Percentiles rank a stretch among this genome's conserved stretches.
Conservation (phyloP, 257 asterid genomes). For the Ligustrum vulgare region DNA sequence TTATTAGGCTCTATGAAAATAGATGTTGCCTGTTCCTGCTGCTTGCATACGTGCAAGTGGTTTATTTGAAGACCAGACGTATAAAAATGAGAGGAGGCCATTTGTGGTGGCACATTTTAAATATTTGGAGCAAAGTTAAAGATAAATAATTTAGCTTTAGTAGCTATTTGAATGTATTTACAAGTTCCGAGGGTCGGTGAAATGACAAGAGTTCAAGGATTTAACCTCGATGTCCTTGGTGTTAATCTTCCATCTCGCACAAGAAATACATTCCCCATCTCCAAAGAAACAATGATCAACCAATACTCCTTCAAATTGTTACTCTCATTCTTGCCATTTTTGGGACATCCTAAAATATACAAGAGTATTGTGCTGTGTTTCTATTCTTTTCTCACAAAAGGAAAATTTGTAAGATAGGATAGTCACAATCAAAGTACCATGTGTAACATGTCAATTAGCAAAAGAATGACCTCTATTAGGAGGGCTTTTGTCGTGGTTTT, state of each 20-base stretch:
- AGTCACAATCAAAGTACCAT: not conserved
- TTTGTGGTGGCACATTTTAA: slow-evolving; percentile 2
- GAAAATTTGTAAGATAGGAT: slow-evolving; percentile 1
- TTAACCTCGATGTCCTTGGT: not conserved
- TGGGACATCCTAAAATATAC: not conserved
- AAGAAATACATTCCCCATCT: not conserved
- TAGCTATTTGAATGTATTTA: not conserved
- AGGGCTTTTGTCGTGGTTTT: slow-evolving; percentile 17
- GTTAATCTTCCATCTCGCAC: not conserved
- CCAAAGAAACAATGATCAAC: not conserved
- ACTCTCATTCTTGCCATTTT: not conserved
- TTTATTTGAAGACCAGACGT: not conserved
- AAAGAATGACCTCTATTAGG: slow-evolving; percentile 7
- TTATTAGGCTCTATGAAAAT: slow-evolving; percentile 13
- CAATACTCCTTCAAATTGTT: not conserved
- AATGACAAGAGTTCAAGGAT: not conserved
- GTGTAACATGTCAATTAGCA: not conserved
- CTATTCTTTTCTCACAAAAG: not conserved
- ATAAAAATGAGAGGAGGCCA: slow-evolving; percentile 3
- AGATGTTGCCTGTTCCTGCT: slow-evolving; percentile 6
- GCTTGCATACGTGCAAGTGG: slow-evolving; percentile 1
- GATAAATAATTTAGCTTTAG: slow-evolving; percentile 1
- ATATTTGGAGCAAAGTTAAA: slow-evolving; percentile 6
- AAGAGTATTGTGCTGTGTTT: not conserved
- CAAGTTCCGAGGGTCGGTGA: not conserved